Evolutionary conservation across 192 early-diverging fungal genomes (phyloP), one percentile per base, ranked within the genome.

Genomic region (Linnemannia elongata): DNA sequence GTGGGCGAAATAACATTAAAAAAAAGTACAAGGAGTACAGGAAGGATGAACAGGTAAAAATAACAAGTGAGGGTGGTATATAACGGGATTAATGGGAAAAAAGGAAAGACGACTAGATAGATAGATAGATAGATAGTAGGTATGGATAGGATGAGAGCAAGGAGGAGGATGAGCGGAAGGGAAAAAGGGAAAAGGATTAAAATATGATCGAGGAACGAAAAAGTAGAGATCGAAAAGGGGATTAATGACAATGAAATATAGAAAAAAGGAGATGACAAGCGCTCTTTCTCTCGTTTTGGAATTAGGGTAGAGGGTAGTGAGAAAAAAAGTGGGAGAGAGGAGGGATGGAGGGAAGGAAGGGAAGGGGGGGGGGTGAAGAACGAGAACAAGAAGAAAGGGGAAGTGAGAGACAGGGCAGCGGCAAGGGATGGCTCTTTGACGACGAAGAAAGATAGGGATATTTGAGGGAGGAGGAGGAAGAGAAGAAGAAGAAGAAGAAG

Each of bases 61-160:
- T 66, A 66, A 66, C 27, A 33, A 35, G 12, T 13, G 30, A 39
- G 38, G 38, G 6, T 39, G 60, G 27, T 13, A 15, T 15, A 33
- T 13, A 66, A 13, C 60, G 30, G 27, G 47, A 35, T 39, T n/a
- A 76, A 76, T 57, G 33, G 74, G 20, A 8, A 38, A 76, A 49
- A 33, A 20, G 74, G 35, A 55, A 13, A 39, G 74, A 74, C 1
- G 30, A 30, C 41, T 57, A 74, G 72, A 44, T 38, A 66, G 12
- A 30, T 22, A 3, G 33, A 36, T 69, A 30, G n/a, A n/a, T n/a
- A n/a, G n/a, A n/a, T n/a, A n/a, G n/a, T n/a, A n/a, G 30, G 13
- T 69, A 69, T 69, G 66, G 27, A 18, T 66, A 12, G 9, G 69
- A 22, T n/a, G 70, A 72, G 36, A 42, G 70, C 41, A 72, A 72